Percentiles rank a stretch among this genome's conserved stretches.
phyloP scores from a whole-genome alignment of 768 basidiomycete species.

The Cystofilobasidium bisporidii region DNA sequence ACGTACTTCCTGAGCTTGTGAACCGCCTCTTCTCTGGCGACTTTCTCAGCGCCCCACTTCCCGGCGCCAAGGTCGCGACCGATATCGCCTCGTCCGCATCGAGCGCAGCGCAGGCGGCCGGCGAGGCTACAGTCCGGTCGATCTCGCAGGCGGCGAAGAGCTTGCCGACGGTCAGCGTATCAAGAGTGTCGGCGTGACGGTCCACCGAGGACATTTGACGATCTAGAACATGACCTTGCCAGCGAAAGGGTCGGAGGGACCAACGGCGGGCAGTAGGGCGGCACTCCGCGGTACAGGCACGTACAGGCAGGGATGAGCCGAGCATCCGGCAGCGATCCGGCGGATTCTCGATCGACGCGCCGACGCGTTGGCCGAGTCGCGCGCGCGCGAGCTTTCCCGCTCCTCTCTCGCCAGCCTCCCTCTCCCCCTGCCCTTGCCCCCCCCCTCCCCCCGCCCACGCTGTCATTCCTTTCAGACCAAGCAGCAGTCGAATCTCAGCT shows the following conservation, averaged over 20 bases:
- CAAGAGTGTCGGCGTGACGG: neutral
- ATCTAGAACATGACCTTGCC: no score
- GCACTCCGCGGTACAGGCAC: no score
- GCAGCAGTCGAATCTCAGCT: neutral
- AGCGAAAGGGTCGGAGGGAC: no score
- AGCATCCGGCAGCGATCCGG: no score
- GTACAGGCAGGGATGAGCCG: no score
- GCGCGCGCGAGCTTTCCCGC: no score
- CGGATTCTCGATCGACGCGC: no score
- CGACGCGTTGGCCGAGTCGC: no score
- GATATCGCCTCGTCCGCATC: neutral
- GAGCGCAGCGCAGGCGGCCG: neutral
- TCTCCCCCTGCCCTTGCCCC: no score
- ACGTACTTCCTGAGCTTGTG: constrained; percentile 8
- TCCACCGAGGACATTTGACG: no score
- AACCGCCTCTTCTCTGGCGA: neutral
- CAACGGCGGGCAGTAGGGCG: no score
- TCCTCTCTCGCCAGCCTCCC: no score
- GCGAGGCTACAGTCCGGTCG: neutral
- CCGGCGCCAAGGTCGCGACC: neutral
- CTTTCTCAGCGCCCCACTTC: neutral
- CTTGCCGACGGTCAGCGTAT: constrained; percentile 3
- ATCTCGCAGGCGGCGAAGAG: neutral
- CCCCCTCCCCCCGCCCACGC: neutral
- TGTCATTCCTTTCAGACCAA: neutral